These are phyloP conservation scores for Chlorella sp. DNA, from an alignment of 139 green algal genomes.

Conservation along the genomic window DNA sequence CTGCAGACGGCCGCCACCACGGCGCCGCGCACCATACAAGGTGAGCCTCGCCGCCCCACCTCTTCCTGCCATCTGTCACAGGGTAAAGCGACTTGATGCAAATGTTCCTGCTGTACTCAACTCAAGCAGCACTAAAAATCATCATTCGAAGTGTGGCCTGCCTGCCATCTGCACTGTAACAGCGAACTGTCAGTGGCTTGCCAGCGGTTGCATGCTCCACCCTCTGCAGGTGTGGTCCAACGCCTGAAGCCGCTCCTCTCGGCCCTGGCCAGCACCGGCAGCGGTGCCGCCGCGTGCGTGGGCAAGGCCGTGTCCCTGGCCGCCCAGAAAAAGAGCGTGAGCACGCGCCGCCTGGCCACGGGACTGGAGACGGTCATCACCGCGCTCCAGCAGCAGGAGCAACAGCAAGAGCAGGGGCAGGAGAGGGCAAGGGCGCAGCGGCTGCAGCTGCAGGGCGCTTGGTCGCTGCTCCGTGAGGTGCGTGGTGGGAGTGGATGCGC, in stretches of 20 bases:
- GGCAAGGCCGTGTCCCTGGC: constrained; percentile 12
- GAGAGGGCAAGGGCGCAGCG: too few species aligned
- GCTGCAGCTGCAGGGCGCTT: constrained; percentile 7
- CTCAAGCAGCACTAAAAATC: neutral
- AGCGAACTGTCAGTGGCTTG: too few species aligned
- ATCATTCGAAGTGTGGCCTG: neutral
- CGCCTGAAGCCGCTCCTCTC: constrained; percentile 44
- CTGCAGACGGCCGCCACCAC: neutral
- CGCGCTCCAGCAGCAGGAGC: neutral
- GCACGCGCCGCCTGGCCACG: constrained; percentile 14
- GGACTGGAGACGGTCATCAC: constrained; percentile 39
- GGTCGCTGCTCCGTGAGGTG: constrained; percentile 7
- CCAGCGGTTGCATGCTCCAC: too few species aligned
- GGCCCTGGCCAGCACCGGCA: constrained; percentile 30
- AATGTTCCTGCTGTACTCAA: constrained; percentile 12
- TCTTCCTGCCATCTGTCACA: too few species aligned
- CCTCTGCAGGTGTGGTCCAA: constrained; percentile 3
- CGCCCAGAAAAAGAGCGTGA: constrained; percentile 30
- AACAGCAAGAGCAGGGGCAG: neutral
- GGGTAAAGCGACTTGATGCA: too few species aligned
- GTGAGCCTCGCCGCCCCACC: too few species aligned
- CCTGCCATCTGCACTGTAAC: constrained; percentile 5
- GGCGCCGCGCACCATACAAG: neutral
- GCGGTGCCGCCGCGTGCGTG: constrained; percentile 32
- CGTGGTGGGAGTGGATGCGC: too few species aligned